phyloP scores from a whole-genome alignment of 164 flowering plant species.

The Euptelea pleiosperma region DNA sequence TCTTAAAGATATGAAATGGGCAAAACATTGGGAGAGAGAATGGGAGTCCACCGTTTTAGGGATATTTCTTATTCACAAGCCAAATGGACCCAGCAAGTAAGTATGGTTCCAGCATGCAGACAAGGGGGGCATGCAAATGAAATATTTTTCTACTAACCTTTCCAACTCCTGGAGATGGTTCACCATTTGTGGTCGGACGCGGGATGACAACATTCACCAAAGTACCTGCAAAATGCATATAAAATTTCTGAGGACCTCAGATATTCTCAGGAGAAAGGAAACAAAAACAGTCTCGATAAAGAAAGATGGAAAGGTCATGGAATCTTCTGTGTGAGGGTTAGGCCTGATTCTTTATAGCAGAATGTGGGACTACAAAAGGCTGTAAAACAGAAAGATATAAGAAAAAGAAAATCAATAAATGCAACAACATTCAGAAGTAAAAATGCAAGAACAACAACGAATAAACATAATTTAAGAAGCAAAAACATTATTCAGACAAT shows the following conservation, averaged over 20 bases:
- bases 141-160: slow-evolving; percentile 55
- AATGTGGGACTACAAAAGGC: slow-evolving; percentile 47
- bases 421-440: neutral
- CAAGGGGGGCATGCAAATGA: neutral
- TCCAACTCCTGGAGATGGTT: slow-evolving; percentile 74
- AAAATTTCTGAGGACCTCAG: slow-evolving; percentile 6
- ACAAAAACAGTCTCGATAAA: slow-evolving; percentile 14
- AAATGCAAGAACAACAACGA: neutral
- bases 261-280: neutral
- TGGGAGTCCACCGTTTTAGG: too few species aligned
- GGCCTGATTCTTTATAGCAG: slow-evolving; percentile 58
- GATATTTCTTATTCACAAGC: too few species aligned
- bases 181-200: slow-evolving; percentile 73
- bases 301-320: slow-evolving; percentile 20
- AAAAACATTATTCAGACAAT: neutral
- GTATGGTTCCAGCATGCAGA: neutral
- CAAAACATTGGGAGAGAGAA: too few species aligned
- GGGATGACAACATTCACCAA: slow-evolving; percentile 79
- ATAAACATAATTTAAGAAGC: neutral
- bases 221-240: slow-evolving; percentile 47
- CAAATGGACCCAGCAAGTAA: too few species aligned
- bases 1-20: too few species aligned
- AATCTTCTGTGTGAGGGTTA: slow-evolving; percentile 44
- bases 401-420: slow-evolving; percentile 24
- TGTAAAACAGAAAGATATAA: slow-evolving; percentile 42